Percentiles rank a stretch among this genome's conserved stretches.
Conservation (phyloP, 768 basidiomycete species). For the Trametes villosa region DNA sequence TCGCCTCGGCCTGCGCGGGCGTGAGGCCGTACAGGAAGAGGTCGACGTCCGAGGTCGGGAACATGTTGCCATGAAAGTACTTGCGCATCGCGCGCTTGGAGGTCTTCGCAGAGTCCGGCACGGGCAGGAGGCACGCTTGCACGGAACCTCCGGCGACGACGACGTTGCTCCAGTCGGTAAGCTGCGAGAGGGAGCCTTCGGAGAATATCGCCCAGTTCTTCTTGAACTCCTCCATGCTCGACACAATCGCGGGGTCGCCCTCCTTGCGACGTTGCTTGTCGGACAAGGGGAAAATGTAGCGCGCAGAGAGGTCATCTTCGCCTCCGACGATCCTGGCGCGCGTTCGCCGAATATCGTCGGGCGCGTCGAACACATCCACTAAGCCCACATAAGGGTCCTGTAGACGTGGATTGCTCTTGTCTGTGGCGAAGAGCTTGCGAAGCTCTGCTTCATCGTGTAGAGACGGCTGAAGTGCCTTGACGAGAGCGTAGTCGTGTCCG, state of each 20-base stretch:
- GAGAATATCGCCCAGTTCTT: slow-evolving; percentile 68
- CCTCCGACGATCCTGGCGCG: slow-evolving; percentile 52
- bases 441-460: slow-evolving; percentile 61
- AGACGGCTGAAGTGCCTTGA: slow-evolving; percentile 48
- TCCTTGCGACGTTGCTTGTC: slow-evolving; percentile 50
- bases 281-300: slow-evolving; percentile 59
- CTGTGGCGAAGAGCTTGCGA: slow-evolving; percentile 58
- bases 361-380: slow-evolving; percentile 60
- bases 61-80: slow-evolving; percentile 56
- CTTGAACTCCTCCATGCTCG: slow-evolving; percentile 59
- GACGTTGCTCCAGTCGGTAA: slow-evolving; percentile 65
- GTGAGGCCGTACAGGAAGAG: slow-evolving; percentile 65
- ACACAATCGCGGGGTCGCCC: slow-evolving; percentile 53
- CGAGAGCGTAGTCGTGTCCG: slow-evolving; percentile 39
- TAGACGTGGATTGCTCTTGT: slow-evolving; percentile 50
- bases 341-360: slow-evolving; percentile 51
- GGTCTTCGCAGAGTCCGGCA: slow-evolving; percentile 50
- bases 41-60: slow-evolving; percentile 66
- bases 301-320: slow-evolving; percentile 48
- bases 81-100: slow-evolving; percentile 63
- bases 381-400: slow-evolving; percentile 57
- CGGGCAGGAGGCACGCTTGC: slow-evolving; percentile 57
- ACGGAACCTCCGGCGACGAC: slow-evolving; percentile 65
- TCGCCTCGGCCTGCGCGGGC: slow-evolving; percentile 62
- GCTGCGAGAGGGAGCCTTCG: slow-evolving; percentile 62